A percentile compares a stretch with the other conserved stretches of the same genome.
Conservation (phyloP, 352 stramenopile species). For the Sclerospora graminicola region DNA sequence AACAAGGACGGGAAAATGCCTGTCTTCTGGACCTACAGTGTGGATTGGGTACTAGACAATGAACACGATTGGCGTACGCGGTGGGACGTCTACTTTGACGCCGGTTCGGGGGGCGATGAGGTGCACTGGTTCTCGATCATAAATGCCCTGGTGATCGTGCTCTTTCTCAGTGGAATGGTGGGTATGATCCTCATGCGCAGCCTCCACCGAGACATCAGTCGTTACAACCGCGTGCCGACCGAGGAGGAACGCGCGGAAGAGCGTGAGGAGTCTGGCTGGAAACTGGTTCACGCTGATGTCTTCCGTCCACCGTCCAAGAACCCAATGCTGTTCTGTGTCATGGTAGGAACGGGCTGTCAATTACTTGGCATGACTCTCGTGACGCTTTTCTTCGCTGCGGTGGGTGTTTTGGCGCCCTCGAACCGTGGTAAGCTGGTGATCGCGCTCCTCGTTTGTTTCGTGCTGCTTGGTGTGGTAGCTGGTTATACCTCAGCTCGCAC, state of each 20-base stretch:
- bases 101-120: conserved; percentile 84
- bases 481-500: conserved; percentile 94
- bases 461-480: conserved; percentile 92
- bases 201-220: conserved; percentile 95
- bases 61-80: conserved; percentile 95
- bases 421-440: conserved; percentile 98
- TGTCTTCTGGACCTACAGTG: conserved; percentile 96
- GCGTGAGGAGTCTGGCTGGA: conserved; percentile 97
- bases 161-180: conserved; percentile 98
- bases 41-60: conserved; percentile 93
- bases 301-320: conserved; percentile 94
- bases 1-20: conserved; percentile 74
- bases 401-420: conserved; percentile 94
- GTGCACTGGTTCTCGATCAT: conserved; percentile 99
- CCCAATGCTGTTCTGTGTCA: conserved; percentile 95
- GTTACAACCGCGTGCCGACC: conserved; percentile 95
- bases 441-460: conserved; percentile 95
- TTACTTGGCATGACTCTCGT: conserved; percentile 93
- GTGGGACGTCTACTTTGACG: conserved; percentile 98
- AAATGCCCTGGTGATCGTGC: conserved; percentile 98
- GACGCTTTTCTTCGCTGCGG: conserved; percentile 94
- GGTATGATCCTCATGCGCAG: conserved; percentile 98
- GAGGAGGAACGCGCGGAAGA: conserved; percentile 97
- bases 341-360: conserved; percentile 96
- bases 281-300: conserved; percentile 98